phyloP scores from a whole-genome alignment of 306 rosid genomes.

The Sicyos edulis region DNA sequence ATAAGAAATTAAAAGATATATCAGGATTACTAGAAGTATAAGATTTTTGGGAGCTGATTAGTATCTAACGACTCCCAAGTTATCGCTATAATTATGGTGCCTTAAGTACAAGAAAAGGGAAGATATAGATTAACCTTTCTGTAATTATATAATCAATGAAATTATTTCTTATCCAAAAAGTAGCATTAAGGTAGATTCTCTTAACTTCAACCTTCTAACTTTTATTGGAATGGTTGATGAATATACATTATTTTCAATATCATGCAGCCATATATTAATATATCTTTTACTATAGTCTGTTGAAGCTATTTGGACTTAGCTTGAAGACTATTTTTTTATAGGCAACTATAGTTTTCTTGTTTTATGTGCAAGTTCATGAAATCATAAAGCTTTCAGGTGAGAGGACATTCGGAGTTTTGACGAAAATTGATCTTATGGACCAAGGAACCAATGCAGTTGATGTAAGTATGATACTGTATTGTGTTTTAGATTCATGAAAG shows the following conservation, averaged over 20 bases:
- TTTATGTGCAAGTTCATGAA: not conserved
- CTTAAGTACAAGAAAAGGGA: not conserved
- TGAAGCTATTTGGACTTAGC: not conserved
- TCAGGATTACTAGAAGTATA: too few species aligned
- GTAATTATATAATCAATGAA: not conserved
- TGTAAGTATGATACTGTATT: slow-evolving; percentile 25
- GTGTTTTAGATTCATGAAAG: too few species aligned
- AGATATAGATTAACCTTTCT: not conserved
- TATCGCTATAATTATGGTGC: not conserved
- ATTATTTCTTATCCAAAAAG: too few species aligned
- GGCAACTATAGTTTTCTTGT: not conserved
- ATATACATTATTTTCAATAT: not conserved
- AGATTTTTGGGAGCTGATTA: too few species aligned
- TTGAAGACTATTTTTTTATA: slow-evolving; percentile 5
- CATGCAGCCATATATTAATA: not conserved
- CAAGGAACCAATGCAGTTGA: slow-evolving; percentile 47
- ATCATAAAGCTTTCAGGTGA: slow-evolving; percentile 26
- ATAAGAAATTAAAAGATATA: too few species aligned
- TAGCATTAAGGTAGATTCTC: not conserved
- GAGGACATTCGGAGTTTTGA: slow-evolving; percentile 46
- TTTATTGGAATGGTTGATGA: not conserved
- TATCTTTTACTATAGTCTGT: not conserved
- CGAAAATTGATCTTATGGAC: slow-evolving; percentile 48
- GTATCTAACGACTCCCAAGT: not conserved
- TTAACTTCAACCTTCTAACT: not conserved